Evolutionary conservation across 768 basidiomycete genomes (phyloP), one percentile per base, ranked within the genome.

Genomic region (Termitomyces sp.): DNA sequence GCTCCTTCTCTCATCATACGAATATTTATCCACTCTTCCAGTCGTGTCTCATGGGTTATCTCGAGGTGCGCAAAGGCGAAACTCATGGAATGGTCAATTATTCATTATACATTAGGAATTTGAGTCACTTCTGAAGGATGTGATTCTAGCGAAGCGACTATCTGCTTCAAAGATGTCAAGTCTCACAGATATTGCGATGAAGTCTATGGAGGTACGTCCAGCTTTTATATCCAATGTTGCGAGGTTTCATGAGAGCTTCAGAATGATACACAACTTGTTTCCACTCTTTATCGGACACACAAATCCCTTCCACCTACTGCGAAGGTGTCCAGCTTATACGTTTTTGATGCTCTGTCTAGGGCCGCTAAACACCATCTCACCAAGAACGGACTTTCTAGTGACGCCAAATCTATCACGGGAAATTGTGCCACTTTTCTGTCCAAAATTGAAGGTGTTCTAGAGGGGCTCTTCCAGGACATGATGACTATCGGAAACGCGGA

Each of bases 301-400:
- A 93, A 90, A 72, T 82, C 86, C 9, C 79, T 96, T 38, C 75
- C 85, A 4, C 72, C 82, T 16, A 66, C 80, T 12, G 79, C 81
- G 62, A 96, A 98, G 70, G 83, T 95, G 60, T 86, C 84, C 41
- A 94, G 93, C 74, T 79, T 99, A 52, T 99, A 98, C 73, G 86
- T 89, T 43, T 92, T 99, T 70, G 95, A 99, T 74, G 91, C 95
- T 20, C 80, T 99, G 61, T 84, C 93, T 46, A 87, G 96, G 59
- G 94, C 88, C 18, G 93, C 93, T 20, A 81, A 86, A 60, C 77
- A 78, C 59, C 79, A 85, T 50, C 84, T 79, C 48, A 85, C 76
- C 66, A 95, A 94, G 71, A 81, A 83, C 55, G 77, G 79, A 54
- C 69, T 85, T 30, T 76, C 81, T 63, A 82, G 79, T 63, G 84